These are phyloP conservation scores for Gardenia jasminoides DNA, from an alignment of 257 asterid species.

Conservation along the genomic window DNA sequence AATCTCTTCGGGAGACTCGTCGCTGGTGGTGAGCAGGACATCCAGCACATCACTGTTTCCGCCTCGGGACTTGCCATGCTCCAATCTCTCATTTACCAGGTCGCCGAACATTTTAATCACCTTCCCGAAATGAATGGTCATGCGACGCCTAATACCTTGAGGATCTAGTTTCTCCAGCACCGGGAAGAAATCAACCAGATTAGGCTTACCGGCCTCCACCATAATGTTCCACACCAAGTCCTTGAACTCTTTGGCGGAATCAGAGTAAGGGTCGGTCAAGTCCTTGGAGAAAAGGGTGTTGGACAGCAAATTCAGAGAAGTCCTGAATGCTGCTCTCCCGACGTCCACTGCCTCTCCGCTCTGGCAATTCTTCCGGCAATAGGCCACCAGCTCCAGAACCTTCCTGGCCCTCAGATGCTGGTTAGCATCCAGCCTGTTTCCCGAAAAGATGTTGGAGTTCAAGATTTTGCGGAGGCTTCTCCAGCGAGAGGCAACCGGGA, in stretches of 20 bases:
- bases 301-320: constrained; percentile 47
- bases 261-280: constrained; percentile 40
- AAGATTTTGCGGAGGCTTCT: constrained; percentile 56
- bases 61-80: constrained; percentile 8
- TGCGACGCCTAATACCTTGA: constrained; percentile 35
- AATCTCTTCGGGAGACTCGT: constrained; percentile 54
- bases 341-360: constrained; percentile 36
- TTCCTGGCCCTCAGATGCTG: constrained; percentile 50
- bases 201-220: constrained; percentile 36
- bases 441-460: constrained; percentile 59
- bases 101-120: constrained; percentile 34
- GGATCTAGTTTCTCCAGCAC: constrained; percentile 40
- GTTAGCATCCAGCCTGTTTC: constrained; percentile 58
- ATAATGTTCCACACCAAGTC: constrained; percentile 41
- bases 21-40: constrained; percentile 24
- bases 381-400: constrained; percentile 39
- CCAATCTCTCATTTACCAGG: constrained; percentile 39
- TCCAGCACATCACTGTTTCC: constrained; percentile 35
- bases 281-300: constrained; percentile 57
- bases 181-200: constrained; percentile 55
- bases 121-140: constrained; percentile 28
- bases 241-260: constrained; percentile 51
- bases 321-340: constrained; percentile 28
- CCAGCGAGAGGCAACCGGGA: constrained; percentile 60
- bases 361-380: constrained; percentile 27